Conservation (phyloP, 2,329 filamentous ascomycete species). For the Alternaria conjuncta region DNA sequence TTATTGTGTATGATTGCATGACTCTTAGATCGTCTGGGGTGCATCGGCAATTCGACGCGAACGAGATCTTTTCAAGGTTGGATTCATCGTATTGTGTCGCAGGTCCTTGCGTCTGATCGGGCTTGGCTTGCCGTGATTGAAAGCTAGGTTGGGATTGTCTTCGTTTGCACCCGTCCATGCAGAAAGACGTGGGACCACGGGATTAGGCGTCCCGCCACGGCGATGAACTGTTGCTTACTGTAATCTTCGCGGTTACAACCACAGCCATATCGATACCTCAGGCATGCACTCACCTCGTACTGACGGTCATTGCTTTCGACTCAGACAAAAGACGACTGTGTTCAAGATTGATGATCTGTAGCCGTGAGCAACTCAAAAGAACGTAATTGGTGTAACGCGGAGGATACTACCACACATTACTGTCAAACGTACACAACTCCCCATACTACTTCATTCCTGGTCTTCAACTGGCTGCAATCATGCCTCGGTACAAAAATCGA, state of each 20-base stretch:
- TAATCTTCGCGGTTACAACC: neutral
- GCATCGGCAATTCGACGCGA: neutral
- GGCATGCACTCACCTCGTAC: neutral
- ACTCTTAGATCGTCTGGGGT: neutral
- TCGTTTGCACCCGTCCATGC: neutral
- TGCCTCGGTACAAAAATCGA: constrained; percentile 1
- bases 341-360: neutral
- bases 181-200: neutral
- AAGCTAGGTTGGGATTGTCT: neutral
- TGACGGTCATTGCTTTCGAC: neutral
- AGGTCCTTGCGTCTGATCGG: neutral
- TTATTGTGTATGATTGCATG: neutral
- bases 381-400: neutral
- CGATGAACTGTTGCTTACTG: neutral
- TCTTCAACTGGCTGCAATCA: neutral
- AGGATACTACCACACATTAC: neutral
- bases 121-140: neutral
- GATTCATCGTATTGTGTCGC: neutral
- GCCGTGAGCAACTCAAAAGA: neutral
- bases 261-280: neutral
- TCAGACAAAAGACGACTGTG: neutral
- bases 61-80: neutral
- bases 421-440: neutral
- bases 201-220: neutral
- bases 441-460: neutral